These are phyloP conservation scores for Debaryomycetaceae sp. DNA, from an alignment of 1,139 yeast genomes.

Conservation along the genomic window DNA sequence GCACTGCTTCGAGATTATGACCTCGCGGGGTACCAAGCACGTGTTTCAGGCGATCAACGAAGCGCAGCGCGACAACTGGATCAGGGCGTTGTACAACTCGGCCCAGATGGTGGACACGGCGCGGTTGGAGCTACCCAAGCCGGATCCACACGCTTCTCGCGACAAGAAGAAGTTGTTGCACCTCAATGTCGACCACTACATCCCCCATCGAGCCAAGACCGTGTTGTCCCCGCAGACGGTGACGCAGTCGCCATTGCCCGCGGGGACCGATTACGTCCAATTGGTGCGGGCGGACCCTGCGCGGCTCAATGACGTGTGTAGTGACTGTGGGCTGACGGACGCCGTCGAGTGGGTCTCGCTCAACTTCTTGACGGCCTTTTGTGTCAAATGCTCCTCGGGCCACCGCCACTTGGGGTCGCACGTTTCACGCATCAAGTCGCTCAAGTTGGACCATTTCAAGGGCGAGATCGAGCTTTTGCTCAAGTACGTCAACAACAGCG, in stretches of 20 bases:
- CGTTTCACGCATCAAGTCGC: constrained; percentile 46
- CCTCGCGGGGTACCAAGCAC: constrained; percentile 65
- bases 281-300: constrained; percentile 45
- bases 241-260: constrained; percentile 16
- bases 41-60: constrained; percentile 75
- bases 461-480: constrained; percentile 38
- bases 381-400: constrained; percentile 74
- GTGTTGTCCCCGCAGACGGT: constrained; percentile 1
- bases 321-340: constrained; percentile 68
- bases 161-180: constrained; percentile 11
- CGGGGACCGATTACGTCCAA: constrained; percentile 28
- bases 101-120: constrained; percentile 36
- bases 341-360: constrained; percentile 87
- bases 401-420: constrained; percentile 53
- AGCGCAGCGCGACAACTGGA: constrained; percentile 69
- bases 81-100: constrained; percentile 51
- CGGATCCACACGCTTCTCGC: not conserved
- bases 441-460: constrained; percentile 47
- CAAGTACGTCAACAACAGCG: constrained; percentile 36
- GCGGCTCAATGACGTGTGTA: constrained; percentile 61
- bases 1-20: constrained; percentile 70
- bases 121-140: constrained; percentile 14
- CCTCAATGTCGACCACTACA: not conserved
- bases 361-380: constrained; percentile 66
- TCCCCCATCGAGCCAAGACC: not conserved